Percentiles rank a stretch among this genome's conserved stretches.
These are phyloP conservation scores for Sambucus nigra DNA, from an alignment of 129 eudicot species.

Conservation along the genomic window DNA sequence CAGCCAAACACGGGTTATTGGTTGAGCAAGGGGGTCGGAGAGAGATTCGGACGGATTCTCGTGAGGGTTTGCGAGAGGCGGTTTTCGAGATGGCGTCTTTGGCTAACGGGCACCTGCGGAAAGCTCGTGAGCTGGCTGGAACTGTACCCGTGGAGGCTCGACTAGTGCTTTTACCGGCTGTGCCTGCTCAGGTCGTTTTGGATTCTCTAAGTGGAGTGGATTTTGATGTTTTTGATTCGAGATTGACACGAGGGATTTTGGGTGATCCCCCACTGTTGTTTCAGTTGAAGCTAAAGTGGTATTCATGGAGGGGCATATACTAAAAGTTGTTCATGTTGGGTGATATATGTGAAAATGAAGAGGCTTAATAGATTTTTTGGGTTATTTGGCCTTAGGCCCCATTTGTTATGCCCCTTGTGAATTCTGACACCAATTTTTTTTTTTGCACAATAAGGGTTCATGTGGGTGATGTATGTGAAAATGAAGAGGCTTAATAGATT, in stretches of 20 bases:
- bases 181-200: conserved; percentile 58
- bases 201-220: conserved; percentile 54
- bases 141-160: conserved; percentile 72
- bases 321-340: no score
- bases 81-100: conserved; percentile 89
- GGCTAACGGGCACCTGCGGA: conserved; percentile 72
- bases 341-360: no score
- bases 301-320: conserved; percentile 74
- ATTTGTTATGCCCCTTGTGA: no score
- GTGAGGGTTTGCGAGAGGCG: conserved; percentile 53
- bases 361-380: no score
- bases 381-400: no score
- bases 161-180: conserved; percentile 75
- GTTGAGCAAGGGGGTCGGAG: conserved; percentile 42
- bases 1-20: conserved; percentile 64
- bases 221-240: conserved; percentile 79
- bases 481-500: no score
- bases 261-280: conserved; percentile 72
- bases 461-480: no score
- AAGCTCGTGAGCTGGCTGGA: conserved; percentile 63
- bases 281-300: conserved; percentile 79
- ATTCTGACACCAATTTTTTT: no score
- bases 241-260: conserved; percentile 54
- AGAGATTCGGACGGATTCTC: conserved; percentile 53
- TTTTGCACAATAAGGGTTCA: no score